Conservation (phyloP, 257 asterid species). For the Solanum phureja region DNA sequence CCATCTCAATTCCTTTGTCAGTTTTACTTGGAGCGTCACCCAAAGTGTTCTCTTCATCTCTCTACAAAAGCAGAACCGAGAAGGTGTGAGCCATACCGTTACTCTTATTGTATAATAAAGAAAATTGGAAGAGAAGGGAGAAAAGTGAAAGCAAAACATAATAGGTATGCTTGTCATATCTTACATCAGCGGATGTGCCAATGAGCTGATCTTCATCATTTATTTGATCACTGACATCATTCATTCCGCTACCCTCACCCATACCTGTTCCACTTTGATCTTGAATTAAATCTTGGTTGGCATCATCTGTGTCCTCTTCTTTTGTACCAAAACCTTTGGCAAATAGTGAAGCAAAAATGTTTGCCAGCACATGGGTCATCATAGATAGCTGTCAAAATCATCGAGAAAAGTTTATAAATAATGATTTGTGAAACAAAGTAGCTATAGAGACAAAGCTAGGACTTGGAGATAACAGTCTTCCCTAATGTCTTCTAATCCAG, state of each 20-base stretch:
- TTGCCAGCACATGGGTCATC: slow-evolving; percentile 62
- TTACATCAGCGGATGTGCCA: slow-evolving; percentile 61
- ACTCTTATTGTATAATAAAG: not conserved
- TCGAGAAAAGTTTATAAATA: not conserved
- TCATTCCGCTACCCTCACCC: slow-evolving; percentile 82
- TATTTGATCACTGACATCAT: slow-evolving; percentile 89
- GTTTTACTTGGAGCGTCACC: slow-evolving; percentile 47
- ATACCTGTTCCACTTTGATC: slow-evolving; percentile 89
- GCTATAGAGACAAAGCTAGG: not conserved
- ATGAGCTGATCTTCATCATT: slow-evolving; percentile 87
- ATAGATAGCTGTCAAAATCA: slow-evolving; percentile 45
- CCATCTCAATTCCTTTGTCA: slow-evolving; percentile 95
- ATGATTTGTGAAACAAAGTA: not conserved
- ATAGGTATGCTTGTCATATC: not conserved
- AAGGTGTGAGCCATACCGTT: not conserved
- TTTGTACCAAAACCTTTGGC: slow-evolving; percentile 63
- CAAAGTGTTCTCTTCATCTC: slow-evolving; percentile 38
- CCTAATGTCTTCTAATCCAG: not conserved
- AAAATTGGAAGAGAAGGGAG: not conserved
- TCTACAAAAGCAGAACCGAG: slow-evolving; percentile 29
- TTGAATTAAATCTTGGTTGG: slow-evolving; percentile 32
- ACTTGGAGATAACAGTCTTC: not conserved
- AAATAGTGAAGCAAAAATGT: slow-evolving; percentile 53
- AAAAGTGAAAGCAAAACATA: not conserved
- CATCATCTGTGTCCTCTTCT: slow-evolving; percentile 48